Conservation (phyloP, 164 flowering plant species). For the Magnolia sinica region DNA sequence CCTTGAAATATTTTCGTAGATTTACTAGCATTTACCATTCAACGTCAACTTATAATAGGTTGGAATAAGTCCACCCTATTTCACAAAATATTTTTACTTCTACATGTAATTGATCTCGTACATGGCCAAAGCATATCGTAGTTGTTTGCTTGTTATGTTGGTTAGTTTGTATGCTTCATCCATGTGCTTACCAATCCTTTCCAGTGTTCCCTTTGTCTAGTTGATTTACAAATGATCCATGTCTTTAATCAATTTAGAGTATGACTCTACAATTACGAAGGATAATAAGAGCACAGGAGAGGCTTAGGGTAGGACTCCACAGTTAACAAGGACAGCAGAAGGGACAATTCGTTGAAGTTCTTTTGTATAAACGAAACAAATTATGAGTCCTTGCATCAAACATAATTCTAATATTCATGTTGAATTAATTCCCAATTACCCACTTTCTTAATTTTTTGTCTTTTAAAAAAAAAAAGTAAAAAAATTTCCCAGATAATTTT, state of each 20-base stretch:
- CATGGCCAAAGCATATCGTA: background rate
- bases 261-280: background rate
- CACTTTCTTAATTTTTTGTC: no score
- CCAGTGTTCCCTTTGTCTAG: background rate
- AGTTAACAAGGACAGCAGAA: background rate
- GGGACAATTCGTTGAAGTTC: background rate
- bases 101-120: background rate
- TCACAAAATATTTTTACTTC: background rate
- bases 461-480: no score
- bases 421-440: no score
- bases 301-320: background rate
- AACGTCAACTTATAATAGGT: background rate
- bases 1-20: background rate
- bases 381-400: background rate
- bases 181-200: background rate
- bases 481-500: no score
- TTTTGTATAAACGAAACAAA: background rate
- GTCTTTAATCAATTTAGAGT: no score
- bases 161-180: background rate
- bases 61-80: background rate
- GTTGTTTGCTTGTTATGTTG: background rate
- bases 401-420: no score
- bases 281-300: background rate
- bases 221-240: no score
- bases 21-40: background rate